A percentile compares a stretch with the other conserved stretches of the same genome.
Conservation (phyloP, 306 rosid genomes). For the Citrullus colocynthis region DNA sequence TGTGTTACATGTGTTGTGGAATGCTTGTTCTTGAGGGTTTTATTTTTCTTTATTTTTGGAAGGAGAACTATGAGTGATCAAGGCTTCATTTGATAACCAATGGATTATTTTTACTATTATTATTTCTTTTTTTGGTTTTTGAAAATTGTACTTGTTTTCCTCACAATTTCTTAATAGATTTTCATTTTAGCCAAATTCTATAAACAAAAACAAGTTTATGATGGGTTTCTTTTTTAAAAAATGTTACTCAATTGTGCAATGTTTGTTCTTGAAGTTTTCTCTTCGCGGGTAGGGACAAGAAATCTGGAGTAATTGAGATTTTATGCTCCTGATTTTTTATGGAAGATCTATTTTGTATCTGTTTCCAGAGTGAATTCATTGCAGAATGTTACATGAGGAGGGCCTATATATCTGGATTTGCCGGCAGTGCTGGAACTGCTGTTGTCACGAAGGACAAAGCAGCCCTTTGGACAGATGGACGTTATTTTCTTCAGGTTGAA, state of each 20-base stretch:
- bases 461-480: slow-evolving; percentile 97
- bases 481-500: slow-evolving; percentile 88
- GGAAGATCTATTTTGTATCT: neutral
- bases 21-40: too few species aligned
- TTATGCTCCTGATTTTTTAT: neutral
- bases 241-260: neutral
- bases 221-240: too few species aligned
- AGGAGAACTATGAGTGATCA: too few species aligned
- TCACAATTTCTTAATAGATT: too few species aligned
- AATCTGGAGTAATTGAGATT: neutral
- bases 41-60: too few species aligned
- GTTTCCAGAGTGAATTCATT: slow-evolving; percentile 78
- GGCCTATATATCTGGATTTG: slow-evolving; percentile 71
- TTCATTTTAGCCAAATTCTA: too few species aligned
- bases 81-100: too few species aligned
- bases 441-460: slow-evolving; percentile 83
- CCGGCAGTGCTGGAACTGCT: slow-evolving; percentile 93
- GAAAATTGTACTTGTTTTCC: too few species aligned
- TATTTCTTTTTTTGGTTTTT: too few species aligned
- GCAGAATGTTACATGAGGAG: slow-evolving; percentile 84
- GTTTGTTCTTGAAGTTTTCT: neutral
- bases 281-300: neutral
- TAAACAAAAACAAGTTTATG: too few species aligned
- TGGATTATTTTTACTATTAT: too few species aligned
- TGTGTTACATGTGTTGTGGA: too few species aligned